These are phyloP conservation scores for Colletotrichum aenigma DNA, from an alignment of 2,329 filamentous ascomycete genomes.

Conservation along the genomic window DNA sequence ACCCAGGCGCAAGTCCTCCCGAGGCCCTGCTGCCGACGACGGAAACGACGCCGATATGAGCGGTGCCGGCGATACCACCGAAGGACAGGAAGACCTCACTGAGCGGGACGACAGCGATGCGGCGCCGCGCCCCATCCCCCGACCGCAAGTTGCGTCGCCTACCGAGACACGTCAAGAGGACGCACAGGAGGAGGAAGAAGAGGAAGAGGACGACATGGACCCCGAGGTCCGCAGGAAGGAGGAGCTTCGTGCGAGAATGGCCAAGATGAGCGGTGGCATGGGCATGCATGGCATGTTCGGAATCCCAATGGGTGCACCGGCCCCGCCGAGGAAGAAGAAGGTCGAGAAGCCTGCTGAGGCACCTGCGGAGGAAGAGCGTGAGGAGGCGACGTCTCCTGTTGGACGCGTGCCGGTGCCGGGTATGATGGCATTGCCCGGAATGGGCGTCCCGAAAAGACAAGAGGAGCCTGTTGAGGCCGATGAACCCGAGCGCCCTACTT, in stretches of 20 bases:
- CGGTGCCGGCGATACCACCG: slow-evolving; percentile 67
- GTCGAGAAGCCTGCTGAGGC: slow-evolving; percentile 41
- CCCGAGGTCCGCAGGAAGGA: slow-evolving; percentile 85
- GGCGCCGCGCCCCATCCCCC: slow-evolving; percentile 40
- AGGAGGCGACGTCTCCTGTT: slow-evolving; percentile 48
- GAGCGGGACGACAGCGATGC: slow-evolving; percentile 80
- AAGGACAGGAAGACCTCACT: slow-evolving; percentile 63
- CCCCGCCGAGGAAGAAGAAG: slow-evolving; percentile 63
- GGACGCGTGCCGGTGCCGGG: slow-evolving; percentile 56
- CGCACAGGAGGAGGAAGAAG: slow-evolving; percentile 60
- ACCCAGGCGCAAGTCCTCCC: slow-evolving; percentile 58
- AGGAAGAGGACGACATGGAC: slow-evolving; percentile 83
- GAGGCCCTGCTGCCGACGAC: slow-evolving; percentile 51
- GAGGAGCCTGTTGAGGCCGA: slow-evolving; percentile 51
- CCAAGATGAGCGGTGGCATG: slow-evolving; percentile 98
- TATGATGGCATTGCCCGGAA: slow-evolving; percentile 73
- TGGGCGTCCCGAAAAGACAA: slow-evolving; percentile 63
- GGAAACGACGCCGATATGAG: slow-evolving; percentile 71
- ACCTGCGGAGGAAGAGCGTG: slow-evolving; percentile 39
- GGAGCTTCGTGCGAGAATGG: slow-evolving; percentile 93
- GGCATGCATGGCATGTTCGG: slow-evolving; percentile 96
- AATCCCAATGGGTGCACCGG: slow-evolving; percentile 61
- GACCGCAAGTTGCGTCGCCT: slow-evolving; percentile 41
- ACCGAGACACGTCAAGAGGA: slow-evolving; percentile 35
- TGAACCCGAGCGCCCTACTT: slow-evolving; percentile 46